These are phyloP conservation scores for Xylaria sp. DNA, from an alignment of 495 filamentous ascomycete genomes.

Conservation along the genomic window DNA sequence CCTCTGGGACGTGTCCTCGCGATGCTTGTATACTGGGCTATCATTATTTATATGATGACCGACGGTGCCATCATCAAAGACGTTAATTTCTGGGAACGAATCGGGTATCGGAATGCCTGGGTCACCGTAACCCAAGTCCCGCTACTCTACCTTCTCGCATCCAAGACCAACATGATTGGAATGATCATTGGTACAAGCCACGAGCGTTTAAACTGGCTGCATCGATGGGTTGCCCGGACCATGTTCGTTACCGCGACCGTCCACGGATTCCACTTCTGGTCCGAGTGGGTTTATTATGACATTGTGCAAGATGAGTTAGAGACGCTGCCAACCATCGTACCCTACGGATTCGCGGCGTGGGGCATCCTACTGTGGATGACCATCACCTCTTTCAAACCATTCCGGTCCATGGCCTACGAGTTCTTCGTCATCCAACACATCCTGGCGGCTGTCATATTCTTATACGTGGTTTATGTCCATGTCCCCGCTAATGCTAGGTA, in stretches of 20 bases:
- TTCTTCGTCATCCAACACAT: slow-evolving; percentile 85
- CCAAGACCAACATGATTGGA: slow-evolving; percentile 79
- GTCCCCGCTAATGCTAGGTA: slow-evolving; percentile 61
- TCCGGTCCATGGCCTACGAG: slow-evolving; percentile 76
- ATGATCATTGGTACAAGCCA: slow-evolving; percentile 71
- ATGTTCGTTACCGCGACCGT: slow-evolving; percentile 77
- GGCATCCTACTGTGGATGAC: slow-evolving; percentile 74
- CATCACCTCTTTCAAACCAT: slow-evolving; percentile 69
- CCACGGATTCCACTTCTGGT: slow-evolving; percentile 76
- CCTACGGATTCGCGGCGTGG: slow-evolving; percentile 78
- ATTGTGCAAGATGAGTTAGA: slow-evolving; percentile 67
- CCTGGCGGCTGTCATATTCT: slow-evolving; percentile 68
- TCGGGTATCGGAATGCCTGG: slow-evolving; percentile 79
- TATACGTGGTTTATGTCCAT: slow-evolving; percentile 72
- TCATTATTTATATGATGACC: slow-evolving; percentile 65
- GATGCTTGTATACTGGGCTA: slow-evolving; percentile 61
- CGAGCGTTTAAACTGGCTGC: slow-evolving; percentile 83
- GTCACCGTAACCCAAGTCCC: slow-evolving; percentile 84
- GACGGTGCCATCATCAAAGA: slow-evolving; percentile 52
- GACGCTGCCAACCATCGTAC: slow-evolving; percentile 64
- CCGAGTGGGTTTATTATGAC: slow-evolving; percentile 69
- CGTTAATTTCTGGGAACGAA: slow-evolving; percentile 65
- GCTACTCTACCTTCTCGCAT: slow-evolving; percentile 77
- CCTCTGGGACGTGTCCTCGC: slow-evolving; percentile 63
- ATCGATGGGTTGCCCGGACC: slow-evolving; percentile 79